These are phyloP conservation scores for Saccharomyces hybrid DNA, from an alignment of 1,139 yeast species.

Conservation along the genomic window DNA sequence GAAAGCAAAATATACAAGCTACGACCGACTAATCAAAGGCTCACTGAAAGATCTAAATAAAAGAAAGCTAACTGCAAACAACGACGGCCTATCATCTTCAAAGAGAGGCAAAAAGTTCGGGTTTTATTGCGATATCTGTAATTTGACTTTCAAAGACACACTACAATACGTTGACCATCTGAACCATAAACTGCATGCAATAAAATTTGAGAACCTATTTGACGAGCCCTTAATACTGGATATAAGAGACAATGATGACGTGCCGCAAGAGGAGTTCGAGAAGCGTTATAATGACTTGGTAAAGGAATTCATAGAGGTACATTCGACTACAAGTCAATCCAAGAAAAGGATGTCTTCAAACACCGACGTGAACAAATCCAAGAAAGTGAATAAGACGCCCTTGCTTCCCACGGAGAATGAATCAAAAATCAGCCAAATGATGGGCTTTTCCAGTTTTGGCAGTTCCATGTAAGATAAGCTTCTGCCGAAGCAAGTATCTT, in stretches of 20 bases:
- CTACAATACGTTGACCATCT: conserved; percentile 76
- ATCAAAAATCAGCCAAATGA: conserved; percentile 25
- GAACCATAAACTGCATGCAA: conserved; percentile 57
- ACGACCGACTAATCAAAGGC: conserved; percentile 26
- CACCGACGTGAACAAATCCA: conserved; percentile 23
- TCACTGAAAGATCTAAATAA: conserved; percentile 40
- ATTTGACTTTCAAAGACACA: conserved; percentile 72
- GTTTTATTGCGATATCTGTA: conserved; percentile 74
- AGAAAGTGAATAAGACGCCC: background rate
- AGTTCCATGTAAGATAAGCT: conserved; percentile 25
- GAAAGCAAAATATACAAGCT: conserved; percentile 23
- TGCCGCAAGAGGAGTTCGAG: conserved; percentile 34
- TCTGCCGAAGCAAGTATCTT: no score
- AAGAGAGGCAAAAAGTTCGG: conserved; percentile 64
- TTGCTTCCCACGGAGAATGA: background rate
- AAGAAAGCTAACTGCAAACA: conserved; percentile 38
- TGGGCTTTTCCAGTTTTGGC: conserved; percentile 58
- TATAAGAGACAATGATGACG: conserved; percentile 31
- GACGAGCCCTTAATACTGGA: conserved; percentile 25
- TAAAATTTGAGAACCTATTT: conserved; percentile 34
- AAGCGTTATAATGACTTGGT: conserved; percentile 22
- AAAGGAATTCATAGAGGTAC: conserved; percentile 18
- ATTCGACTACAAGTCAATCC: conserved; percentile 4
- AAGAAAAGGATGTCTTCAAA: conserved; percentile 21
- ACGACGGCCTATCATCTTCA: conserved; percentile 29